Evolutionary conservation across 257 asterid genomes (phyloP), one percentile per base, ranked within the genome.

Genomic region (Nicotiana attenuata): DNA sequence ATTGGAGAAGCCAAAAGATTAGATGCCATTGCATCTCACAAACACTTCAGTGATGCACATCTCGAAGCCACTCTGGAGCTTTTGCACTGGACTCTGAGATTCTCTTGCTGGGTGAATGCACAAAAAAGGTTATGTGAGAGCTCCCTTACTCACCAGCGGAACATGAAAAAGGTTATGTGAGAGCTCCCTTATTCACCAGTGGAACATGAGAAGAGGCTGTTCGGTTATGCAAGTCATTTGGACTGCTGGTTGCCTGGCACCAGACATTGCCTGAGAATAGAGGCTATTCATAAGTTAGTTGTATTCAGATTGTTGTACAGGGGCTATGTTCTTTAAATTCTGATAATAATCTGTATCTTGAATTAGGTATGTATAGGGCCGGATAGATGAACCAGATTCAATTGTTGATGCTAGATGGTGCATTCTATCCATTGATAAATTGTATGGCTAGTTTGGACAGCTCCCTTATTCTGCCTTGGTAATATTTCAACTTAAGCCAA

Each of bases 21-120:
- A 73, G 98, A 93, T 76, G 91, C 94, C 83, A 89, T 92, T 63
- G 95, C 98, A 81, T 81, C 88, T 28, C 88, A 87, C 80, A 93
- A 88, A 68, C 94, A 92, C 85, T 90, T 86, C 50, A 91, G 91
- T 56, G 97, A 93, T 80, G 88, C 96, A 67, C 97, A 92, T 86
- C 85, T 93, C 10, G 96, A 95, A 83, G 94, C 98, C 83, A 93
- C 96, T 33, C 90, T 88, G 8, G 98, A 93, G 28, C 90, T 95
- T 64, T 81, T 95, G 57, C 89, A 91, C 80, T 95, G 99, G 99
- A 91, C 97, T 17, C n/a, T 90, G 52, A 88, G 95, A 66, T n/a
- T 95, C 90, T 89, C 97, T 45, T 88, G 88, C 76, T 95, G 98
- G 99, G 91, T 92, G 41, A 87, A 88, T 45, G 92, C 97, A 33